Conservation (phyloP, 2,329 filamentous ascomycete genomes). For the Fusarium buxicola region DNA sequence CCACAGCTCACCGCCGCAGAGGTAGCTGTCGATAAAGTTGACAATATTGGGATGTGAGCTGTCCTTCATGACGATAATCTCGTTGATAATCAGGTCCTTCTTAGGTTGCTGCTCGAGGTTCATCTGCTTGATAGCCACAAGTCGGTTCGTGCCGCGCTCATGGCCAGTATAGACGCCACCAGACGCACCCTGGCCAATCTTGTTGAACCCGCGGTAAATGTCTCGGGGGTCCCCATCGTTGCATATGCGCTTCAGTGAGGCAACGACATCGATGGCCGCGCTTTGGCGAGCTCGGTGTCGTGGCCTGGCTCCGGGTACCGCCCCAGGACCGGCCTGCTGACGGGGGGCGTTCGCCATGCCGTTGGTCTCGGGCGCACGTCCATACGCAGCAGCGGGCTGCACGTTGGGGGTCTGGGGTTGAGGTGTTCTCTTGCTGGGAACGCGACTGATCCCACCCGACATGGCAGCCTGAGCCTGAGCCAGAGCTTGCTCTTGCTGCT, state of each 20-base stretch:
- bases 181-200: slow-evolving; percentile 97
- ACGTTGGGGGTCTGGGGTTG: slow-evolving; percentile 44
- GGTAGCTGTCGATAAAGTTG: slow-evolving; percentile 98
- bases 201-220: slow-evolving; percentile 87
- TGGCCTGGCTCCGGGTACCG: slow-evolving; percentile 69
- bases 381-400: slow-evolving; percentile 46
- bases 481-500: slow-evolving; percentile 89
- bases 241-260: slow-evolving; percentile 88
- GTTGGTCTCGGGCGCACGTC: slow-evolving; percentile 47
- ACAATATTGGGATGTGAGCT: slow-evolving; percentile 99
- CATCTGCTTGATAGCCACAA: slow-evolving; percentile 99
- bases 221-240: slow-evolving; percentile 88
- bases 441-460: slow-evolving; percentile 76
- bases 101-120: slow-evolving; percentile 98
- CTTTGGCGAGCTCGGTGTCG: slow-evolving; percentile 84
- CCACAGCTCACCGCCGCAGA: slow-evolving; percentile 92
- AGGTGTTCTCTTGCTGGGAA: slow-evolving; percentile 76
- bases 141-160: slow-evolving; percentile 82
- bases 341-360: slow-evolving; percentile 51
- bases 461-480: slow-evolving; percentile 82
- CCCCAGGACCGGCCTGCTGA: slow-evolving; percentile 52
- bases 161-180: slow-evolving; percentile 95
- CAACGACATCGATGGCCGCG: slow-evolving; percentile 83
- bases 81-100: slow-evolving; percentile 99
- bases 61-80: slow-evolving; percentile 99